Percentiles rank a stretch among this genome's conserved stretches.
Evolutionary conservation across 768 basidiomycete species (phyloP).

Genomic region (Mrakia gelida): DNA sequence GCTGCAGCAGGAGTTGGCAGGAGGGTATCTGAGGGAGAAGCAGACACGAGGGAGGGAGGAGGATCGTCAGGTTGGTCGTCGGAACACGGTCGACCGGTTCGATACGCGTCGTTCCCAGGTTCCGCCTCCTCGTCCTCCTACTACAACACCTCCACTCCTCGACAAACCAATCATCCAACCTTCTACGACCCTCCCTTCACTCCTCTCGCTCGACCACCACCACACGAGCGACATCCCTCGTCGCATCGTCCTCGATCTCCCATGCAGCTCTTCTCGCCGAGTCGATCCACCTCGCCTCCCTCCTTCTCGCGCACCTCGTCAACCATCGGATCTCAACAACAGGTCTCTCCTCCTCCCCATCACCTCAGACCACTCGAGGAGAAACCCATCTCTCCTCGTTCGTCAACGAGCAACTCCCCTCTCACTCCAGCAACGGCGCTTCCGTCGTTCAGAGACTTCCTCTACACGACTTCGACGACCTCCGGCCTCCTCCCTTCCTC

Average conservation of each 20-base stretch:
- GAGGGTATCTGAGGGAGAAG: neutral
- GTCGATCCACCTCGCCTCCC: neutral
- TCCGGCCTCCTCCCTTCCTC: neutral
- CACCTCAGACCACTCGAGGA: neutral
- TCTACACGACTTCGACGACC: neutral
- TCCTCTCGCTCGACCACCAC: neutral
- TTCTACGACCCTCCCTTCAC: neutral
- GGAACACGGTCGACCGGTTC: neutral
- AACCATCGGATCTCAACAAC: too few relatives aligned
- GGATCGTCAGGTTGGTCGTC: neutral
- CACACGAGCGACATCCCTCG: neutral
- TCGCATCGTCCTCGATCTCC: neutral
- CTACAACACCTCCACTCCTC: neutral
- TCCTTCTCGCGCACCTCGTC: neutral
- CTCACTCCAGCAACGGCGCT: neutral
- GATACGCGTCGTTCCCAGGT: neutral
- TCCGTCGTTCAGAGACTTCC: slow-evolving; percentile 1
- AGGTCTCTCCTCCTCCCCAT: neutral
- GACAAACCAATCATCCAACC: neutral
- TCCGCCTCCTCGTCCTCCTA: neutral
- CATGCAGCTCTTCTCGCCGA: neutral
- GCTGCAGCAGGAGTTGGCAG: neutral
- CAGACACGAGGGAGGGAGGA: neutral
- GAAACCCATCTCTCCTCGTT: neutral
- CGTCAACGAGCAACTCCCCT: neutral